Base-by-base conservation (phyloP, 495 filamentous ascomycete genomes). In the Podospora pseudocomata region DNA sequence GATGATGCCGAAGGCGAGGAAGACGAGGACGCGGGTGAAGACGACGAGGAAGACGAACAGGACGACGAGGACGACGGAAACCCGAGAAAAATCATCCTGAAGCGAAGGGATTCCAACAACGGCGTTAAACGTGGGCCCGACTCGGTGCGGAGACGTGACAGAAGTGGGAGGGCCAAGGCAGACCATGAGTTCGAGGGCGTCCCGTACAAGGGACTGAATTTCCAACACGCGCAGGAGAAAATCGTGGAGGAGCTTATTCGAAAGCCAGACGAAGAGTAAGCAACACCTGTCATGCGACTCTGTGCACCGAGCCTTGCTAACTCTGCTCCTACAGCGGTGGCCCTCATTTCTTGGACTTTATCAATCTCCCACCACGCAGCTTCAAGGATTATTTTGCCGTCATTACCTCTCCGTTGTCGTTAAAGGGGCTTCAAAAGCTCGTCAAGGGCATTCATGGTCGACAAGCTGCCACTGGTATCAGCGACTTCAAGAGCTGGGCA, bases 181-280 rank as follows among this genome's bases (percentile, higher is more conserved):
- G 79, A 89, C 76, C 79, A 82, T 71, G 69, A 87, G 71, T 85
- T 86, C 62, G 78, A 82, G 64, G 81, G 79, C 65, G 82, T 80
- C 60, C 80, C 82, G 13, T 89, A 87, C 76, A 81, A 87, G 68
- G 87, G 87, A 56, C 86, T 91, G 62, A 88, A 72, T 23, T 91
- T 96, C 72, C 91, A 93, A 71, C 82, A 91, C 68, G 92, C 91
- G 0, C 92, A 96, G 74, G 91, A 94, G 67, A 90, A 91, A 79
- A 88, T 96, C 34, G 80, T 96, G 0, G 83, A 86, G 32, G 89
- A 91, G 68, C 68, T 92, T 63, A 82, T 92, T 13, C 81, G 84
- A 26, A 83, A 88, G 66, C 84, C 86, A 59, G 89, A 92, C 60
- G 80, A 82, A 61, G 74, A 84, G 88, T 88, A 76, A 75, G 85